Base-by-base conservation (phyloP, 176 grass and related monocot genomes). In the Aegilops longissima region DNA sequence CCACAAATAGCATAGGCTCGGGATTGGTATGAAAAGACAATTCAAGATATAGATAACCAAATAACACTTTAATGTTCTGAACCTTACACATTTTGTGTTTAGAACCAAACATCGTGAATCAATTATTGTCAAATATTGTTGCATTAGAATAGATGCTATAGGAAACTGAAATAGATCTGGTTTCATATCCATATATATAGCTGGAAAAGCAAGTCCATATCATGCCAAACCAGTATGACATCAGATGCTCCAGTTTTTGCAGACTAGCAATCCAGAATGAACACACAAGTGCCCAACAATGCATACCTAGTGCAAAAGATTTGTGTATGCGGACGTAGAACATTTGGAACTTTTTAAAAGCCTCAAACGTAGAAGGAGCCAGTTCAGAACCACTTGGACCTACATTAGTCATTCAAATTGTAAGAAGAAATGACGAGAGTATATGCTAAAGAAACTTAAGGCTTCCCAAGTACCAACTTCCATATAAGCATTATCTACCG, bases 241-340 rank as follows among this genome's bases (percentile, higher is more conserved):
- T 47, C 35, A 59, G 24, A 84, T 44, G 58, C 67, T 18, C 24
- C 80, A 69, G 49, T 76, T 51, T 56, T 23, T 76, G 47, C 36
- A 86, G 76, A 35, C 25, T 54, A 78, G 85, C 25, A 75, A 84
- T 34, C 11, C 34, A 87, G 45, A 36, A 68, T 12, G 3, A 76
- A 80, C 27, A 18, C 10, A 77, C 12, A 75, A 47, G 66, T 69
- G 51, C 1, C 35, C 16, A 80, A 35, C 20, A 69, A 56, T 6
- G 24, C 20, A 47, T 90, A 98, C 96, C 96, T 98, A 51, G 96
- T 98, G 76, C 96, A 98, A 71, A 96, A 98, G 76, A 98, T 96
- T 79, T 96, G 93, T 11, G 93, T 98, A 82, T 98, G 93, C 5
- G 93, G 96, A 67, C 96, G 93, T 70, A 98, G 63, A 77, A 90